Evolutionary conservation across 345 rosid species (phyloP), one percentile per base, ranked within the genome.

Genomic region (Pugionium cornutum): DNA sequence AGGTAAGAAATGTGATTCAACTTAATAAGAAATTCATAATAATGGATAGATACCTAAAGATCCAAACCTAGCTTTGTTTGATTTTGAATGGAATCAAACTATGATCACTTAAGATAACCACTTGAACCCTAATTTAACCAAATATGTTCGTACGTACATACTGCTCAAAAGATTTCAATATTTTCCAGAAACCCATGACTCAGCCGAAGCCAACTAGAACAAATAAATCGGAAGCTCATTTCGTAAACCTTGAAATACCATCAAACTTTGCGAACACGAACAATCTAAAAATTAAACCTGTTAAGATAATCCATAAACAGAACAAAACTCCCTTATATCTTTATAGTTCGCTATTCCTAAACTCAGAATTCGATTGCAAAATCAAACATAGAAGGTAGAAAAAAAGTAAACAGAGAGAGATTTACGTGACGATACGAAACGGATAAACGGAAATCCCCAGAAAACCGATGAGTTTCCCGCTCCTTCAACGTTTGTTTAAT

Each of bases 161-260:
- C 18, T 18, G 18, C 18, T 18, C 18, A 18, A 18, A 18, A 51
- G 42, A 32, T 18, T 43, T 32, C 31, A 1, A 6, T n/a, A 1
- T 2, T 34, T 9, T 18, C 3, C 6, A 48, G 31, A 31, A 51
- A 64, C 49, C 18, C 35, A 36, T 10, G 40, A 45, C 40, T 39
- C 30, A n/a, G 18, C 1, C n/a, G 8, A 42, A 10, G 25, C 32
- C 33, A 59, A 25, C 5, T 44, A 47, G 41, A 48, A 4, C 44
- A 68, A 44, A 30, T 25, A 66, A 66, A 33, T 4, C 1, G 2
- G 18, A 55, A 67, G 31, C 53, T 53, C 46, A 54, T 32, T 66
- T 66, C 62, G 18, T 18, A 18, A 18, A 18, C 18, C 18, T 18
- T 18, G 18, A 18, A 18, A 18, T 18, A 18, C 18, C 18, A 18